Base-by-base conservation (phyloP, 768 basidiomycete genomes). In the Russula dissimulans region DNA sequence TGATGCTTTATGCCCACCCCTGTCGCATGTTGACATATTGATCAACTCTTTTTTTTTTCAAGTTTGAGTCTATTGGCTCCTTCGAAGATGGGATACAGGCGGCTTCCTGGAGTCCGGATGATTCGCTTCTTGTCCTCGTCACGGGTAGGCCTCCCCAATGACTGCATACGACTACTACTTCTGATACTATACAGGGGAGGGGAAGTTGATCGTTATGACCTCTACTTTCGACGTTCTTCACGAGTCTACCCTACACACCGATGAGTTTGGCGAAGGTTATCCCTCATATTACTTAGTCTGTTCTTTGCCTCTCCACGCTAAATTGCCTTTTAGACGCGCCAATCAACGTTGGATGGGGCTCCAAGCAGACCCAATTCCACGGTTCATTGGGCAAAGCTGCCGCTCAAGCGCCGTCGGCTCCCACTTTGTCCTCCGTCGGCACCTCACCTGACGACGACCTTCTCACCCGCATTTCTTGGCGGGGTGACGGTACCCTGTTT, bases 271-370 rank as follows among this genome's bases (percentile, higher is more conserved):
- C 42, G 87, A 95, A 80, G 91, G 91, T 86, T 55, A 56, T 2
- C 11, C 22, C 5, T 31, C n/a, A 31, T 10, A 4, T 8, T 6
- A 15, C 6, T 47, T 15, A 8, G 32, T 14, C 12, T 14, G 2
- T n/a, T 2, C 22, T 26, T 1, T 26, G 22, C 22, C 22, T 26
- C 22, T 50, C n/a, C 10, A 29, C 56, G 26, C 43, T 45, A 17
- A 34, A n/a, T 17, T 14, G 18, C 34, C 64, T 59, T 5, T 66
- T 31, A 92, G 93, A 93, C 70, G 82, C 86, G 29, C 91, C 90
- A 3, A 92, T 97, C 67, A 91, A 95, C 67, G 92, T 97, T 60
- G 97, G 97, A 15, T 99, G 97, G 97, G 97, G 97, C 43, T 89
- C 90, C 2, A 95, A 95, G 69, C 81, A 89, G 70, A 98, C 97